These are phyloP conservation scores for Verticillium dahliae DNA, from an alignment of 2,329 filamentous ascomycete species.

Conservation along the genomic window DNA sequence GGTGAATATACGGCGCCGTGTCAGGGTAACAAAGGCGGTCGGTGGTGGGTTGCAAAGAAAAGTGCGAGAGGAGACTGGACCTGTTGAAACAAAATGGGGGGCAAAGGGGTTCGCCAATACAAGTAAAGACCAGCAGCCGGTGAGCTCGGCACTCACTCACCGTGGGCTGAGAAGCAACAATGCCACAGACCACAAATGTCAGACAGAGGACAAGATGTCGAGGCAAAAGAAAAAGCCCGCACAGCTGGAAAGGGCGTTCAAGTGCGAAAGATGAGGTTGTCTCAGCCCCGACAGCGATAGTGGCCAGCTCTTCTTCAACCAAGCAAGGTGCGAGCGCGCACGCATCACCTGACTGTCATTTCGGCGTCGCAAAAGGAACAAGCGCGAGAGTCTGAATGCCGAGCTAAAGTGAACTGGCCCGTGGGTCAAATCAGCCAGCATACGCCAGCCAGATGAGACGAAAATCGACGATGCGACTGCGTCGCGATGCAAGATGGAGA, in stretches of 20 bases:
- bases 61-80: not conserved
- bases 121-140: not conserved
- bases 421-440: not conserved
- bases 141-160: not conserved
- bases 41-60: not conserved
- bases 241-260: not conserved
- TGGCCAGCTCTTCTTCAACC: not conserved
- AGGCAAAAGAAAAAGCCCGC: not conserved
- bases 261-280: constrained; percentile 1
- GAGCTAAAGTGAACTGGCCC: not conserved
- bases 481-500: not conserved
- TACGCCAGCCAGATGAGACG: not conserved
- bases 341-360: not conserved
- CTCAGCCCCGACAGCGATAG: not conserved
- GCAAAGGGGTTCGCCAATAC: not conserved
- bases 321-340: not conserved
- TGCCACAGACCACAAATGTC: not conserved
- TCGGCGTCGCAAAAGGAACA: not conserved
- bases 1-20: not conserved
- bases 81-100: not conserved
- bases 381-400: not conserved
- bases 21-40: not conserved
- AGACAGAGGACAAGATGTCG: not conserved
- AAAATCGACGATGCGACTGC: not conserved
- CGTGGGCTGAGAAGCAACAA: not conserved